A percentile compares a stretch with the other conserved stretches of the same genome.
phyloP scores from a whole-genome alignment of 306 rosid species.

The Mucuna pruriens region DNA sequence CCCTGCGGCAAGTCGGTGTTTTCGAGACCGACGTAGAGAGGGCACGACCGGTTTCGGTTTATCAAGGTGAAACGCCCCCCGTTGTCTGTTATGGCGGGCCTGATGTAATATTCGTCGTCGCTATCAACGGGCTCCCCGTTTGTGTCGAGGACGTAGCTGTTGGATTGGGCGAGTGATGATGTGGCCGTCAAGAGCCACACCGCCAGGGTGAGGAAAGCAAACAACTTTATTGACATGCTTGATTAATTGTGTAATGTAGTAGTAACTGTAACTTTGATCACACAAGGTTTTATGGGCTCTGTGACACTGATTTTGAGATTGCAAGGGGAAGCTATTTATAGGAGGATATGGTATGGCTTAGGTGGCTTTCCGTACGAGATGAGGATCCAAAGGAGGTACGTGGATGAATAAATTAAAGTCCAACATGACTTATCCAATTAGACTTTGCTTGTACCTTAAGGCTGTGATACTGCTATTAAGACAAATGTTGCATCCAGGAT shows the following conservation, averaged over 20 bases:
- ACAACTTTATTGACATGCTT: slow-evolving; percentile 33
- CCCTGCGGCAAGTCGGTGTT: slow-evolving; percentile 17
- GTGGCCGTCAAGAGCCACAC: slow-evolving; percentile 44
- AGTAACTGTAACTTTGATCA: background rate
- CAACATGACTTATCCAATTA: background rate
- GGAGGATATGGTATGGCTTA: background rate
- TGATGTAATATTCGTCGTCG: slow-evolving; percentile 59
- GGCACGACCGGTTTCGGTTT: slow-evolving; percentile 45
- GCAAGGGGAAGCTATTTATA: background rate
- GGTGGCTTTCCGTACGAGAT: background rate
- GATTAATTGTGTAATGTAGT: background rate
- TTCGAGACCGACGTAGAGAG: slow-evolving; percentile 50
- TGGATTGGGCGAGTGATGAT: slow-evolving; percentile 34
- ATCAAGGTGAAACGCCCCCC: slow-evolving; percentile 66
- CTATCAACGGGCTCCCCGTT: slow-evolving; percentile 43
- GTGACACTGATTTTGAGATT: background rate
- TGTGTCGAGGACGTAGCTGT: slow-evolving; percentile 48
- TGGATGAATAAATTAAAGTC: background rate
- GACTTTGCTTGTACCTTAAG: slow-evolving; percentile 15
- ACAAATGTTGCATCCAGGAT: background rate
- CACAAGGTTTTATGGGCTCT: background rate
- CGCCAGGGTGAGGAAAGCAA: background rate
- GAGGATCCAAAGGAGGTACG: background rate
- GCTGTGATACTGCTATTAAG: background rate
- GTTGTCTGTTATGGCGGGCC: slow-evolving; percentile 59